A percentile compares a stretch with the other conserved stretches of the same genome.
These are phyloP conservation scores for Erodium maritimum DNA, from an alignment of 345 rosid genomes.

Conservation along the genomic window DNA sequence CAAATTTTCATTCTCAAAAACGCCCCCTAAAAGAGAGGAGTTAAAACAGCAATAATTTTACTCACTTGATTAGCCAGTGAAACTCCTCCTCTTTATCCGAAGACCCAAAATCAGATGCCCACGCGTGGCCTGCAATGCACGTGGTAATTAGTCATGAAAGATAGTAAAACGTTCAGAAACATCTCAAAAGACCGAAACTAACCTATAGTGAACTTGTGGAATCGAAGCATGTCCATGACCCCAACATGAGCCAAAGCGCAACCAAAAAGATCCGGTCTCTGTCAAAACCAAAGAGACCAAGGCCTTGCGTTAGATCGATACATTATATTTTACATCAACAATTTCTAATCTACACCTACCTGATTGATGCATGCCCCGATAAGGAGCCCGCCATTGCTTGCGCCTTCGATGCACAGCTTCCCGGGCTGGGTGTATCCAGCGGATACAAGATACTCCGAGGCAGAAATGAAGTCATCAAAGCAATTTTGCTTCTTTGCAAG, in stretches of 20 bases:
- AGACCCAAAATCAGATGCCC: constrained; percentile 88
- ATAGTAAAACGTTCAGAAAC: neutral
- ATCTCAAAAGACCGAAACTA: constrained; percentile 8
- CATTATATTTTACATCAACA: no score
- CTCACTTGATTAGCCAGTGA: constrained; percentile 79
- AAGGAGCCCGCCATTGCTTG: constrained; percentile 92
- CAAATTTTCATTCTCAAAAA: no score
- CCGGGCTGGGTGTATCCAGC: constrained; percentile 60
- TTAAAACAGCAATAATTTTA: no score
- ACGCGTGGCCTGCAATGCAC: constrained; percentile 60
- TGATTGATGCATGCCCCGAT: constrained; percentile 93
- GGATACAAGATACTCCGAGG: constrained; percentile 61
- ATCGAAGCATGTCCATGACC: constrained; percentile 96
- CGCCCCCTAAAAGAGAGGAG: no score
- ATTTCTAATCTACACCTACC: constrained; percentile 28
- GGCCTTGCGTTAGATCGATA: no score
- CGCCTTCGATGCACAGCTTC: constrained; percentile 88
- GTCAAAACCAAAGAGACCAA: constrained; percentile 5
- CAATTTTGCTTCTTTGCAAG: constrained; percentile 74
- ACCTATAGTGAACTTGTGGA: constrained; percentile 95
- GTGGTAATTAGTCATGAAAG: constrained; percentile 5
- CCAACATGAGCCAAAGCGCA: constrained; percentile 98
- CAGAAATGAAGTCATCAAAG: constrained; percentile 83
- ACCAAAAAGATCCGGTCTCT: constrained; percentile 98
- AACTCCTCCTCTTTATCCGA: constrained; percentile 85